Evolutionary conservation across 2,329 filamentous ascomycete species (phyloP).

Genomic region (Trichophyton mentagrophytes): DNA sequence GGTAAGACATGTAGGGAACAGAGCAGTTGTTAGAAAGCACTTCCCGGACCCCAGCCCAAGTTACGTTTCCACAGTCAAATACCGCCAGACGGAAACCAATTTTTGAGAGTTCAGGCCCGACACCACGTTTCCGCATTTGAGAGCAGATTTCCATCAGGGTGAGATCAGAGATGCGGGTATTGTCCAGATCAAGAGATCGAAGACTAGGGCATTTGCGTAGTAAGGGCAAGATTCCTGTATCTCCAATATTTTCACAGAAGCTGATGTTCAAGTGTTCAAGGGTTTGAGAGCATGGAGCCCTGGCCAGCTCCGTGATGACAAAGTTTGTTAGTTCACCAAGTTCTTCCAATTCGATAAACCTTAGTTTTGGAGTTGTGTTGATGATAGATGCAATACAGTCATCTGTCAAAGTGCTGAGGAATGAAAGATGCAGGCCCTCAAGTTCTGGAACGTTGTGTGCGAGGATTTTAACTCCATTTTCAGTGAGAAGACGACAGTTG

Average conservation of each 20-base stretch:
- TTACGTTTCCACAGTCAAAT: constrained; percentile 85
- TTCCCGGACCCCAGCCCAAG: constrained; percentile 82
- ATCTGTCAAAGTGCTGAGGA: constrained; percentile 63
- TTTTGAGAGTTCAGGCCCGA: constrained; percentile 37
- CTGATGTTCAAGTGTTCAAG: constrained; percentile 76
- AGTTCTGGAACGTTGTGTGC: constrained; percentile 64
- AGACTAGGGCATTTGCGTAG: constrained; percentile 62
- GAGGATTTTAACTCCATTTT: constrained; percentile 55
- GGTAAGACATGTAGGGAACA: constrained; percentile 41
- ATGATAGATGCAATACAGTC: constrained; percentile 59
- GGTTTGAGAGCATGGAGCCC: constrained; percentile 56
- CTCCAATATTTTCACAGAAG: constrained; percentile 76
- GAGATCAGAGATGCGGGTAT: constrained; percentile 79
- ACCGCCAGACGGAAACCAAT: constrained; percentile 64
- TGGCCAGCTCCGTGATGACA: constrained; percentile 60
- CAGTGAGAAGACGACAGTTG: constrained; percentile 61
- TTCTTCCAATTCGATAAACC: constrained; percentile 83
- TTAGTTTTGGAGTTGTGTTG: constrained; percentile 61
- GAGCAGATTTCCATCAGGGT: constrained; percentile 71
- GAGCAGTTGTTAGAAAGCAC: constrained; percentile 76
- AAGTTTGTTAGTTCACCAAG: constrained; percentile 63
- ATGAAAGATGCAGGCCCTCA: constrained; percentile 70
- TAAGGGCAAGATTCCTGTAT: constrained; percentile 69
- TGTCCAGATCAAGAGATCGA: constrained; percentile 71
- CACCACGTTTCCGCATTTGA: constrained; percentile 58